These are phyloP conservation scores for Emericellopsis atlantica DNA, from an alignment of 2,329 filamentous ascomycete species.

Conservation along the genomic window DNA sequence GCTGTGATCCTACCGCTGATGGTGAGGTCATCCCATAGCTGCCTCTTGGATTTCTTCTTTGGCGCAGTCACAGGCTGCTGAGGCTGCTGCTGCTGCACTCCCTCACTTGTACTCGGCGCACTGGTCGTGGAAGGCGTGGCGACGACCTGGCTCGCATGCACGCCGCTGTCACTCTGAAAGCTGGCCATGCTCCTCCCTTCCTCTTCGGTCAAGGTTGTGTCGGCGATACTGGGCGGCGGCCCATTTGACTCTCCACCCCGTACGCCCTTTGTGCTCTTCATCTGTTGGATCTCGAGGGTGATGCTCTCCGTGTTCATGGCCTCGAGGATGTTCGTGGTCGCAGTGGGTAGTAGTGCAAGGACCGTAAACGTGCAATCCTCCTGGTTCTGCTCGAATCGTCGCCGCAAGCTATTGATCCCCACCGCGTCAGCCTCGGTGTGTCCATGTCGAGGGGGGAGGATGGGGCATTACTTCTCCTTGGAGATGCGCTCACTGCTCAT, in stretches of 20 bases:
- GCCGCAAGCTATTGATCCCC: slow-evolving; percentile 54
- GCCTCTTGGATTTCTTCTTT: slow-evolving; percentile 65
- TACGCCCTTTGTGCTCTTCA: slow-evolving; percentile 56
- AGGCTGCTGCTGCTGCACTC: too few species aligned
- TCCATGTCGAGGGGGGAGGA: too few species aligned
- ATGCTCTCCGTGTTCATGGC: slow-evolving; percentile 85
- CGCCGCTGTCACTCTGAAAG: slow-evolving; percentile 67
- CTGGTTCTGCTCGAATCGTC: slow-evolving; percentile 97
- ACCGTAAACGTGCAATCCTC: slow-evolving; percentile 98
- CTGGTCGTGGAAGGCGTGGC: slow-evolving; percentile 39
- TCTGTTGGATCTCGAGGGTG: slow-evolving; percentile 85
- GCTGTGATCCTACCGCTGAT: slow-evolving; percentile 60
- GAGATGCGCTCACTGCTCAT: slow-evolving; percentile 94
- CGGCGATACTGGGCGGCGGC: slow-evolving; percentile 43
- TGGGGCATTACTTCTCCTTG: slow-evolving; percentile 70
- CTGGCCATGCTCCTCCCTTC: slow-evolving; percentile 67
- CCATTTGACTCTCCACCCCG: slow-evolving; percentile 39
- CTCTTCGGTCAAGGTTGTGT: slow-evolving; percentile 70
- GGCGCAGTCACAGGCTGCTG: slow-evolving; percentile 16
- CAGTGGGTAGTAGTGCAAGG: slow-evolving; percentile 85
- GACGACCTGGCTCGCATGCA: slow-evolving; percentile 66
- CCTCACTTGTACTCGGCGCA: slow-evolving; percentile 15
- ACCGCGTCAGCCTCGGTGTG: neutral
- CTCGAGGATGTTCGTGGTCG: slow-evolving; percentile 78
- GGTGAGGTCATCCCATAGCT: slow-evolving; percentile 95